phyloP scores from a whole-genome alignment of 345 rosid genomes.

The Tarenaya hassleriana region DNA sequence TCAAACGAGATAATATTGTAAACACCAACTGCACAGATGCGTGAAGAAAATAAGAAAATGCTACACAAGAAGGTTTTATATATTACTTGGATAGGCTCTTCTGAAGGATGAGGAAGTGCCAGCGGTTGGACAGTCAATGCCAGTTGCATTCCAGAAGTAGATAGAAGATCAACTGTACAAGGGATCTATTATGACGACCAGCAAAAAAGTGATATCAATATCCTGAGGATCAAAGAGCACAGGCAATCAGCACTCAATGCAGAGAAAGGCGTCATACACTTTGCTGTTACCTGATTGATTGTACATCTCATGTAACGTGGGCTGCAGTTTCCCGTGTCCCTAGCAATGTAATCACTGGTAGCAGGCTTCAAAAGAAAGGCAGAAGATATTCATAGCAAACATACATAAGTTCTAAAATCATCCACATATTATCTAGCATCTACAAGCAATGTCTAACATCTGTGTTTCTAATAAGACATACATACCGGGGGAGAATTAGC shows the following conservation, averaged over 20 bases:
- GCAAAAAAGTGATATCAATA: constrained; percentile 1
- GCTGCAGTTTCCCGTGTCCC: constrained; percentile 94
- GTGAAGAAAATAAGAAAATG: background rate
- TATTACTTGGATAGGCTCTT: constrained; percentile 88
- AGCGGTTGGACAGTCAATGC: constrained; percentile 90
- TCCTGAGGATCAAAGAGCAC: constrained; percentile 10
- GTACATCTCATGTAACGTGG: constrained; percentile 99
- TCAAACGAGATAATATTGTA: too few species aligned
- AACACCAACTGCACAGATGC: too few species aligned
- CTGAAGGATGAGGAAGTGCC: constrained; percentile 93
- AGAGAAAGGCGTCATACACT: constrained; percentile 17
- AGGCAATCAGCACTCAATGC: background rate
- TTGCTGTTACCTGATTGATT: constrained; percentile 67
- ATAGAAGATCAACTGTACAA: constrained; percentile 85
- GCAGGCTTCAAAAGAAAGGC: constrained; percentile 60
- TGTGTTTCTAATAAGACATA: constrained; percentile 10
- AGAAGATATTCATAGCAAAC: constrained; percentile 14
- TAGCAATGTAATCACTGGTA: constrained; percentile 74
- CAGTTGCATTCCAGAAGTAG: constrained; percentile 93
- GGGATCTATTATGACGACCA: constrained; percentile 58
- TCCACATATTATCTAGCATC: constrained; percentile 11
- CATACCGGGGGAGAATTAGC: constrained; percentile 91
- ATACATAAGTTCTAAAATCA: constrained; percentile 16
- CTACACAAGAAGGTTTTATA: background rate
- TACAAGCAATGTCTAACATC: constrained; percentile 17